phyloP scores from a whole-genome alignment of 2,329 filamentous ascomycete genomes.

The Trichoderma brevicompactum region DNA sequence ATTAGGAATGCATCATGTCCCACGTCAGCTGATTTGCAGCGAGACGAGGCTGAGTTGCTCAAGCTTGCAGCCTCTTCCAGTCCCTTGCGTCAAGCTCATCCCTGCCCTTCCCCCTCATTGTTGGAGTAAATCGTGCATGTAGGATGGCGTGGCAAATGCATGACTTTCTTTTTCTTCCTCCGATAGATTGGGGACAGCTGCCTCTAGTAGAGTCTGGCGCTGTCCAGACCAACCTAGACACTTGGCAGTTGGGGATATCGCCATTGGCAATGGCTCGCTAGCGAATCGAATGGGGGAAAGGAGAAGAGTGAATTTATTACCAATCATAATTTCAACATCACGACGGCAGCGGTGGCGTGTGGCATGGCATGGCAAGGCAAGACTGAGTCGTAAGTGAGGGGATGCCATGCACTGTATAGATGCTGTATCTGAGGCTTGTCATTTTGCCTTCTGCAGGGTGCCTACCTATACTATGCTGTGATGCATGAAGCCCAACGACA shows the following conservation, averaged over 20 bases:
- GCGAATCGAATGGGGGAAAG: background rate
- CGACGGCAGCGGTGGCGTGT: constrained; percentile 7
- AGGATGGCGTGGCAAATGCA: constrained; percentile 20
- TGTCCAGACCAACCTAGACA: constrained; percentile 17
- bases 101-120: constrained; percentile 2
- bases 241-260: constrained; percentile 3
- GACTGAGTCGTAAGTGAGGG: constrained; percentile 8
- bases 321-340: background rate
- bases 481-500: background rate
- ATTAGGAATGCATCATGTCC: constrained; percentile 13
- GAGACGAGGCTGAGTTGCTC: constrained; percentile 24
- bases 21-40: constrained; percentile 28
- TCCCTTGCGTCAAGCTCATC: constrained; percentile 10
- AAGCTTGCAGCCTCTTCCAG: constrained; percentile 14
- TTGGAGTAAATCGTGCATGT: constrained; percentile 14
- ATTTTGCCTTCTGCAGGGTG: background rate
- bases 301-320: background rate
- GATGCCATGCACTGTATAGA: constrained; percentile 18
- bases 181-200: background rate
- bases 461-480: background rate
- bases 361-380: too few species aligned
- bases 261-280: constrained; percentile 1
- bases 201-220: constrained; percentile 1
- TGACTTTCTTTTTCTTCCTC: background rate
- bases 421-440: background rate